Conservation (phyloP, 1,139 yeast genomes). For the Torulaspora pretoriensis region DNA sequence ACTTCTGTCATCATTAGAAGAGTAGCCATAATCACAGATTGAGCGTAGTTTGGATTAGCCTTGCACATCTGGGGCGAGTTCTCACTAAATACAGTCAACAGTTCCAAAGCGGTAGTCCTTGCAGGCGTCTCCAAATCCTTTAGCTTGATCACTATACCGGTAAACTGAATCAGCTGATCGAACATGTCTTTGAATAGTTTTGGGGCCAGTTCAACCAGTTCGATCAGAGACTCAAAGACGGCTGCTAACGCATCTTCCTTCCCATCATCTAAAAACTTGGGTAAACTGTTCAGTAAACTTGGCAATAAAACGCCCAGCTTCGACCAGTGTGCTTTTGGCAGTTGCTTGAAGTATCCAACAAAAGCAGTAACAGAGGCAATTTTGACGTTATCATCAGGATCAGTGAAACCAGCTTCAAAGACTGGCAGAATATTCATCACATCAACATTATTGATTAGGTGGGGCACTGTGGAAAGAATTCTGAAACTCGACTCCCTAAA, state of each 20-base stretch:
- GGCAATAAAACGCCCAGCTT: conserved; percentile 76
- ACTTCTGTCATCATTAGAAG: conserved; percentile 89
- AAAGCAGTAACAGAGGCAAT: conserved; percentile 91
- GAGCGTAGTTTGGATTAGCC: conserved; percentile 66
- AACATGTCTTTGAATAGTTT: conserved; percentile 90
- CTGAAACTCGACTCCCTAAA: conserved; percentile 90
- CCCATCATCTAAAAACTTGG: conserved; percentile 73
- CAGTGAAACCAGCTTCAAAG: conserved; percentile 76
- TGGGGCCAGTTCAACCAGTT: conserved; percentile 89
- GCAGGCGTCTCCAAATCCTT: conserved; percentile 74
- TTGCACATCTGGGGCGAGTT: conserved; percentile 95
- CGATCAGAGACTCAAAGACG: conserved; percentile 85
- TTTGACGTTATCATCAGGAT: conserved; percentile 73
- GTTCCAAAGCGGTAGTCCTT: conserved; percentile 81
- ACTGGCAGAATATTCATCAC: conserved; percentile 60
- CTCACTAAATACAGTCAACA: conserved; percentile 85
- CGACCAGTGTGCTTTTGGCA: conserved; percentile 78
- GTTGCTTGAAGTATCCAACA: conserved; percentile 78
- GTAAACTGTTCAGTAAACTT: conserved; percentile 75
- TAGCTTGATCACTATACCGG: conserved; percentile 76
- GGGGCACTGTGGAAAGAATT: conserved; percentile 81
- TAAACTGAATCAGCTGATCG: conserved; percentile 76
- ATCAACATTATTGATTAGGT: conserved; percentile 58
- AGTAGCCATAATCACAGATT: conserved; percentile 67
- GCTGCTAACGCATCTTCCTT: conserved; percentile 78